Evolutionary conservation across 2,329 filamentous ascomycete species (phyloP).

Genomic region (Pseudogymnoascus sp.): DNA sequence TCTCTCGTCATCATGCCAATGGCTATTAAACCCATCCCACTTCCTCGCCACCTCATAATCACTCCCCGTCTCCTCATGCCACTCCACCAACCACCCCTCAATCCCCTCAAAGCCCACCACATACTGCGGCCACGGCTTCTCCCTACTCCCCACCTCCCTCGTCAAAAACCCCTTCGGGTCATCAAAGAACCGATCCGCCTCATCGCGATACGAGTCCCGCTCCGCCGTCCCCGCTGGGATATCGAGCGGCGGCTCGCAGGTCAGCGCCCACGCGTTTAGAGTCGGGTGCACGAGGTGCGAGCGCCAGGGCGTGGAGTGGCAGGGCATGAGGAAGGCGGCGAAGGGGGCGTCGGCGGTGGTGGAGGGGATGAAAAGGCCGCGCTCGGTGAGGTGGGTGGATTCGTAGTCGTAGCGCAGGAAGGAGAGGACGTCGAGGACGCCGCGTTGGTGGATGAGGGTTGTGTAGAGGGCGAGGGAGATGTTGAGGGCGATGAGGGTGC

Average conservation of each 20-base stretch:
- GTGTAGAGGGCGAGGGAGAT: slow-evolving; percentile 64
- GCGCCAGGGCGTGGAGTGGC: slow-evolving; percentile 93
- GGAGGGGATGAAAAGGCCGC: slow-evolving; percentile 25
- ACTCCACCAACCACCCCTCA: slow-evolving; percentile 38
- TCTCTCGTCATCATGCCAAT: slow-evolving; percentile 54
- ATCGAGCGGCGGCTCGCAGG: slow-evolving; percentile 80
- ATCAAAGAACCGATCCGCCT: slow-evolving; percentile 84
- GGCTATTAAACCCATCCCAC: slow-evolving; percentile 52
- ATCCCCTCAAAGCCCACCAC: slow-evolving; percentile 55
- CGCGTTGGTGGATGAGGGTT: slow-evolving; percentile 69
- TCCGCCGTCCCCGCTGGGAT: slow-evolving; percentile 49
- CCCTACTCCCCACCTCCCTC: slow-evolving; percentile 21
- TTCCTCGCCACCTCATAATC: slow-evolving; percentile 38
- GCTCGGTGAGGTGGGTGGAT: slow-evolving; percentile 39
- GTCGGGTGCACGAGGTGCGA: slow-evolving; percentile 70
- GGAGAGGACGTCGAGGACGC: slow-evolving; percentile 63
- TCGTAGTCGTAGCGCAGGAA: slow-evolving; percentile 72
- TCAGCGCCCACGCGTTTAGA: slow-evolving; percentile 73
- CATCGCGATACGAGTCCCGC: slow-evolving; percentile 67
- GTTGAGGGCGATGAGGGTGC: slow-evolving; percentile 55
- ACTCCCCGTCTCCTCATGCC: slow-evolving; percentile 34
- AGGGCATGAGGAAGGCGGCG: slow-evolving; percentile 84
- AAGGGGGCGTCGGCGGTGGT: slow-evolving; percentile 41
- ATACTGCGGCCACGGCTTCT: slow-evolving; percentile 43
- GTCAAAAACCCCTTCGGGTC: slow-evolving; percentile 50